Base-by-base conservation (phyloP, 2,329 filamentous ascomycete genomes). In the Exophiala xenobiotica region DNA sequence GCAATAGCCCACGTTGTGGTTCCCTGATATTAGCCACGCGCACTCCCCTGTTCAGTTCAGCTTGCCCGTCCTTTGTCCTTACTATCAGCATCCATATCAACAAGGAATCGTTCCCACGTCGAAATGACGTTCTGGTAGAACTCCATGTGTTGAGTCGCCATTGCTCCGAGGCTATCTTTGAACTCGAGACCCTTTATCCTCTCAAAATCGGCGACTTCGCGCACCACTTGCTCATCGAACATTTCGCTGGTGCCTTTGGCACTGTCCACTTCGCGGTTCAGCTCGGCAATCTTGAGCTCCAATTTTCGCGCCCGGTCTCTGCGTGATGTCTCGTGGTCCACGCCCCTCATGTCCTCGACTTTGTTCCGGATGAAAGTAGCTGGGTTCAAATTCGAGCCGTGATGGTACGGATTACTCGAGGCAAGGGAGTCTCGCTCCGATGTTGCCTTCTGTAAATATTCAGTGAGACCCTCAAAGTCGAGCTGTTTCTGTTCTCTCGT, bases 401-500 rank as follows among this genome's bases (percentile, higher is more conserved):
- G 76, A 4, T 78, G 74, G 39, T 74, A 71, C 33, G 79, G 78
- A 56, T 86, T 83, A 8, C 84, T 82, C 0, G 83, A 82, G 31
- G 82, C 81, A 2, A 96, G 82, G 12, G 81, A 77, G 70, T 99
- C 93, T 41, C 91, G 86, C 70, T 99, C 93, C 3, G 83, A 75
- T 2, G 89, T 90, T 1, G 89, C 90, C 68, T 95, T 96, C 73
- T 88, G 88, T 47, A 96, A 87, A 70, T 97, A 97, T 67, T 97
- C 92, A 22, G 90, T 95, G 26, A 99, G 79, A 59, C 90, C 91
- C 72, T 99, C 93, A 65, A 92, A 96, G 73, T 99, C 93, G 51
- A 99, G 86, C 69, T 99, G 93, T 68, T 99, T 99, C 74, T 95
- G 90, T 74, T 99, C 93, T 27, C 93, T 86, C 1, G 89, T 89